phyloP scores from a whole-genome alignment of 2,329 filamentous ascomycete species.

The Fusarium buharicum region DNA sequence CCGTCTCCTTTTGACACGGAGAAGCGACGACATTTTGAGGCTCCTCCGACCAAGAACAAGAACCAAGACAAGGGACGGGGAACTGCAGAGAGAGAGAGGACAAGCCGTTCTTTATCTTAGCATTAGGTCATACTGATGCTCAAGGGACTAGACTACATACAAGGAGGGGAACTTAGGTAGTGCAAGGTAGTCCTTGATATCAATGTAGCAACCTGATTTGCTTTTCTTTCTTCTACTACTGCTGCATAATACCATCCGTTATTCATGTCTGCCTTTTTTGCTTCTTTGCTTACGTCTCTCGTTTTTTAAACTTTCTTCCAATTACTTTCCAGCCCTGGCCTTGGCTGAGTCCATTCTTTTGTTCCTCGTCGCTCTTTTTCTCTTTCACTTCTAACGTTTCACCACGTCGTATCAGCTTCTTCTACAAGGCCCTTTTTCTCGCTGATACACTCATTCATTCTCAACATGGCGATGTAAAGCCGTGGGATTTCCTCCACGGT shows the following conservation, averaged over 20 bases:
- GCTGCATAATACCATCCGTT: conserved; percentile 6
- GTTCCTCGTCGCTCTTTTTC: conserved; percentile 5
- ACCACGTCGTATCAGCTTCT: conserved; percentile 14
- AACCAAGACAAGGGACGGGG: conserved; percentile 34
- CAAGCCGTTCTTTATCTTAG: conserved; percentile 13
- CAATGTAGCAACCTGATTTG: conserved; percentile 21
- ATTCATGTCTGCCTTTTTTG: conserved; percentile 12
- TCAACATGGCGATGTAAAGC: conserved; percentile 29
- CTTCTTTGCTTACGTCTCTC: conserved; percentile 28
- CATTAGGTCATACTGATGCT: conserved; percentile 14
- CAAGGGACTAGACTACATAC: background rate
- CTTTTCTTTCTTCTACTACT: conserved; percentile 12
- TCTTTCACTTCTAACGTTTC: conserved; percentile 7
- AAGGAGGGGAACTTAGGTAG: conserved; percentile 2
- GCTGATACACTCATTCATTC: background rate
- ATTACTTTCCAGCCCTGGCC: conserved; percentile 31
- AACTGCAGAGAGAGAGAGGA: conserved; percentile 7
- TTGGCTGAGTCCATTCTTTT: conserved; percentile 39
- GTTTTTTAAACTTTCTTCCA: conserved; percentile 15
- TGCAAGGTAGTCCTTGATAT: conserved; percentile 39
- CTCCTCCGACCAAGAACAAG: conserved; percentile 17
- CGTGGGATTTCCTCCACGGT: conserved; percentile 11
- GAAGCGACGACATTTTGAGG: conserved; percentile 32
- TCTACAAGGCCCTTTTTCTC: background rate
- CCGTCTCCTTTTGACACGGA: conserved; percentile 15